Evolutionary conservation across 2,329 filamentous ascomycete genomes (phyloP), one percentile per base, ranked within the genome.

Genomic region (Apiospora koreana): DNA sequence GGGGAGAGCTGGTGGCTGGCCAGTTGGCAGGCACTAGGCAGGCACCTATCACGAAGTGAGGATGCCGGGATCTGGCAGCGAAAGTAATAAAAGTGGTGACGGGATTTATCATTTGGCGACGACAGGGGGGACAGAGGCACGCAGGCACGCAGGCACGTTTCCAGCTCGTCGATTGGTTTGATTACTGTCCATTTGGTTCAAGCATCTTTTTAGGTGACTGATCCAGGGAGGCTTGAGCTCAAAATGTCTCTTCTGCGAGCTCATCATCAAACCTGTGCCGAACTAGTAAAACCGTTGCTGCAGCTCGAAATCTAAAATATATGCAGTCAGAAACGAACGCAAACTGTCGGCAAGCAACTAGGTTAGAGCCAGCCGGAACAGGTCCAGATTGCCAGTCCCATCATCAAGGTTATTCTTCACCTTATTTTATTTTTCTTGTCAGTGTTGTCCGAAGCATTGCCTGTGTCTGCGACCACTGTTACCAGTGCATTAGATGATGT

Each of bases 81-180:
- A 62, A 31, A 62, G 54, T 38, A 62, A 38, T 62, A 62, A 62
- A 62, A 62, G 54, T 62, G 54, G 31, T 38, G 35, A 62, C 54
- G 54, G 54, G 31, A 23, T 62, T 62, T 62, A 62, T 62, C 54
- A 62, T 62, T 62, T 38, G 54, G 54, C 54, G 54, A 38, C 54
- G 54, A 38, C 54, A 62, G 54, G 54, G 54, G 54, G 46, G 46
- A 9, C 23, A 50, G 23, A 38, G 31, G 43, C 43, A 46, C 14
- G 41, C 41, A n/a, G 48, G 48, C 50, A 58, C 50, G 9, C 50
- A 35, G n/a, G n/a, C n/a, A n/a, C n/a, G n/a, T n/a, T n/a, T 62
- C 31, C 54, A 38, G 28, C 54, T n/a, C 54, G 21, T 62, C 31
- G 54, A 62, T 62, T 62, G 54, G 54, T 62, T 62, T 62, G 54